Conservation (phyloP, 2,329 filamentous ascomycete genomes). For the Xylariales sp. region DNA sequence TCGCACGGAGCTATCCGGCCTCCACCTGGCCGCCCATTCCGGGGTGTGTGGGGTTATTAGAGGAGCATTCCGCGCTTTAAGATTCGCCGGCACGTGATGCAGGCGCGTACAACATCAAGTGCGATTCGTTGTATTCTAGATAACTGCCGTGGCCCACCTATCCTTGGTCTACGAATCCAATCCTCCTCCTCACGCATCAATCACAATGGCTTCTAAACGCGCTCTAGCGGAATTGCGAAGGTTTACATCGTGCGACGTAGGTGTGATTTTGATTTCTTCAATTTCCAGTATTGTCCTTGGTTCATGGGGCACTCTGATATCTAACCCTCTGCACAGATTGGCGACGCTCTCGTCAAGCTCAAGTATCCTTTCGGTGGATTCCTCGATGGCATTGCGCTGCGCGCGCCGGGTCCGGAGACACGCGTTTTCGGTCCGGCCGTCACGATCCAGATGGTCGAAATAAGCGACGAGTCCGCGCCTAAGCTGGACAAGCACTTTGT, state of each 20-base stretch:
- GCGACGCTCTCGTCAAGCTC: constrained; percentile 23
- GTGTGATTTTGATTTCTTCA: background rate
- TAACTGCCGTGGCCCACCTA: too few species aligned
- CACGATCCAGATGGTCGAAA: constrained; percentile 24
- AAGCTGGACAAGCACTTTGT: constrained; percentile 22
- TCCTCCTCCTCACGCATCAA: too few species aligned
- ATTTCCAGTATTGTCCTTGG: too few species aligned
- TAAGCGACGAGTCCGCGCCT: constrained; percentile 18
- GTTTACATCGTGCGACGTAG: constrained; percentile 7
- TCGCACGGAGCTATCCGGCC: too few species aligned
- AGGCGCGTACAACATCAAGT: too few species aligned
- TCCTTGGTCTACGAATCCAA: too few species aligned
- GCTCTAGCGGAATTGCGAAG: background rate
- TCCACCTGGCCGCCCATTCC: too few species aligned
- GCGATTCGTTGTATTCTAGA: too few species aligned
- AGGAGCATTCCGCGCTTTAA: too few species aligned
- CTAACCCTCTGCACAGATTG: constrained; percentile 8
- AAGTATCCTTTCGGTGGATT: constrained; percentile 22
- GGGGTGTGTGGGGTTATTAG: too few species aligned
- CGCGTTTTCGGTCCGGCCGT: constrained; percentile 17
- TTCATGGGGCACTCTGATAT: background rate
- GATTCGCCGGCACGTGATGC: too few species aligned
- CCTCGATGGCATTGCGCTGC: constrained; percentile 18
- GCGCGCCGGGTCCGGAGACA: constrained; percentile 12
- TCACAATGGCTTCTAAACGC: constrained; percentile 1